These are phyloP conservation scores for Lanmaoa rubissima DNA, from an alignment of 768 basidiomycete genomes.

Conservation along the genomic window DNA sequence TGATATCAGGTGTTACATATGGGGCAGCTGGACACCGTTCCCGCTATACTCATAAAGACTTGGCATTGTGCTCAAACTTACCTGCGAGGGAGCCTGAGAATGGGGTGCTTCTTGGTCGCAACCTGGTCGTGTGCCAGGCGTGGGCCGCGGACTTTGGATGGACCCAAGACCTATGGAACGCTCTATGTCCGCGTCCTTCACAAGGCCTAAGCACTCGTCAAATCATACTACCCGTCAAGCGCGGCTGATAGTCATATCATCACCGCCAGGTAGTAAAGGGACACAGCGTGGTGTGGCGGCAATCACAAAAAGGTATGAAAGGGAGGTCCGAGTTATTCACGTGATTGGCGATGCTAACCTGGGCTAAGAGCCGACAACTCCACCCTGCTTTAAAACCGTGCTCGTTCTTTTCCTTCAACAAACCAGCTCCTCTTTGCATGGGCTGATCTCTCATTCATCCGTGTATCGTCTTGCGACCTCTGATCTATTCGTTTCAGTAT, in stretches of 20 bases:
- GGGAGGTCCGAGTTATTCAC: constrained; percentile 1
- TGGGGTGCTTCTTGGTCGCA: background rate
- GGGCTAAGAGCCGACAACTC: constrained; percentile 9
- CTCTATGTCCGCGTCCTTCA: constrained; percentile 18
- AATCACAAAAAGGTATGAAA: background rate
- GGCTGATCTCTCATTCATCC: constrained; percentile 12
- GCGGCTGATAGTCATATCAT: background rate
- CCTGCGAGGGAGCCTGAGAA: background rate
- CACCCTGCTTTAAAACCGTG: constrained; percentile 6
- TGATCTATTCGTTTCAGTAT: background rate
- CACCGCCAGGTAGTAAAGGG: background rate
- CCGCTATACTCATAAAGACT: background rate
- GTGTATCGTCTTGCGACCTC: background rate
- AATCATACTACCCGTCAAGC: background rate
- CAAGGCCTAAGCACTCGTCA: background rate
- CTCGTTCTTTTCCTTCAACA: background rate
- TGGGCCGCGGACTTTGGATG: background rate
- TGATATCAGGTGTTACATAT: background rate
- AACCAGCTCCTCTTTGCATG: constrained; percentile 5
- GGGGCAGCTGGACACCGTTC: background rate
- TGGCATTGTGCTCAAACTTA: no score
- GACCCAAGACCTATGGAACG: background rate
- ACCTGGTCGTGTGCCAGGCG: background rate
- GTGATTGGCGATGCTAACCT: constrained; percentile 8
- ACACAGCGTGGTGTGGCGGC: background rate